Conservation (phyloP, 2,329 filamentous ascomycete species). For the Alternaria ethzedia region DNA sequence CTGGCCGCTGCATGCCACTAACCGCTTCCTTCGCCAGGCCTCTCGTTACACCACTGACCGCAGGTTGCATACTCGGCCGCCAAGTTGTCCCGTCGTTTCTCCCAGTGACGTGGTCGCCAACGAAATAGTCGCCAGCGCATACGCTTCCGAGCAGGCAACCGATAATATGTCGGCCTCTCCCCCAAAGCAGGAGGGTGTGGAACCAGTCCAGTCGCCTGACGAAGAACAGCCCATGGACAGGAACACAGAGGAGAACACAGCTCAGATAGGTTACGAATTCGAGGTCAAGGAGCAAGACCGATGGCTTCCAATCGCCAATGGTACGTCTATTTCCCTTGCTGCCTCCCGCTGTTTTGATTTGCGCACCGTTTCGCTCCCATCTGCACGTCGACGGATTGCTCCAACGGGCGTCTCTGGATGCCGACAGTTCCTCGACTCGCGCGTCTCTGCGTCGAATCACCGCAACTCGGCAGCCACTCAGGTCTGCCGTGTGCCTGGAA, state of each 20-base stretch:
- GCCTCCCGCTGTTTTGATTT: conserved; percentile 47
- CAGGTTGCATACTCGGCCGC: conserved; percentile 44
- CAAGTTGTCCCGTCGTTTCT: conserved; percentile 36
- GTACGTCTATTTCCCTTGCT: conserved; percentile 68
- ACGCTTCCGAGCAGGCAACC: conserved; percentile 54
- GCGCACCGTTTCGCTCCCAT: conserved; percentile 36
- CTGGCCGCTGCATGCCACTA: conserved; percentile 43
- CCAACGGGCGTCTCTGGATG: conserved; percentile 58
- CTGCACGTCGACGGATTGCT: conserved; percentile 49
- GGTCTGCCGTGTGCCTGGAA: conserved; percentile 35
- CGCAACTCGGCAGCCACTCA: conserved; percentile 31
- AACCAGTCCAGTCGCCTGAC: conserved; percentile 91
- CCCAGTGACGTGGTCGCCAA: conserved; percentile 50
- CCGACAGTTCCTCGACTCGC: conserved; percentile 53
- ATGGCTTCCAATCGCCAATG: conserved; percentile 99
- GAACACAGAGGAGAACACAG: conserved; percentile 78
- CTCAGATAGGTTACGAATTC: conserved; percentile 84
- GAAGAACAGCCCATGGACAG: conserved; percentile 91
- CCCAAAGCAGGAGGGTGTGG: conserved; percentile 86
- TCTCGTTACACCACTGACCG: conserved; percentile 38
- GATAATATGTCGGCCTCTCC: conserved; percentile 84
- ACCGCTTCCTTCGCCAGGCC: conserved; percentile 34
- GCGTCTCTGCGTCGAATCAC: conserved; percentile 58
- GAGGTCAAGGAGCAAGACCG: conserved; percentile 99
- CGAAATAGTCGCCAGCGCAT: conserved; percentile 51